Evolutionary conservation across 164 flowering plant genomes (phyloP).

Genomic region (Sedum album): DNA sequence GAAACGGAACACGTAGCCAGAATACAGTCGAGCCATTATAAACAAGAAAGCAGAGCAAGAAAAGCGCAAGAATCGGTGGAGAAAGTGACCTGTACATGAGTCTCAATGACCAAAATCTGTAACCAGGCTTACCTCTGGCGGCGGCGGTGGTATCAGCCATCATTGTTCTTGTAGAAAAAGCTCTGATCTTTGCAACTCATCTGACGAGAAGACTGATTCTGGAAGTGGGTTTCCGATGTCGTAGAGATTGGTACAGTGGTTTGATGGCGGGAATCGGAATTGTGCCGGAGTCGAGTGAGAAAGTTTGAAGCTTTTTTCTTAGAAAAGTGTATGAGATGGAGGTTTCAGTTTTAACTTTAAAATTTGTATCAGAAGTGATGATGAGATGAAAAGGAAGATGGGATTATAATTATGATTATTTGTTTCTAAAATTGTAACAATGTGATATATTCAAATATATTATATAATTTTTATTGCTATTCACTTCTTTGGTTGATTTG

Average conservation of each 20-base stretch:
- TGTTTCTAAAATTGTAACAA: too few species aligned
- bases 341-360: too few species aligned
- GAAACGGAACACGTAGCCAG: neutral
- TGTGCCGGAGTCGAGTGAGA: neutral
- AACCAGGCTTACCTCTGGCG: neutral
- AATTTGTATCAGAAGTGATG: too few species aligned
- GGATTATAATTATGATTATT: too few species aligned
- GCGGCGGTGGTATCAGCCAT: neutral
- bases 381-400: too few species aligned
- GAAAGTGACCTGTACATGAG: neutral
- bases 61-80: slow-evolving; percentile 1
- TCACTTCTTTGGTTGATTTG: too few species aligned
- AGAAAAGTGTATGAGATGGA: too few species aligned
- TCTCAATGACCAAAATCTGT: neutral
- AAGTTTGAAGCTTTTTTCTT: neutral
- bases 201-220: neutral
- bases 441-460: too few species aligned
- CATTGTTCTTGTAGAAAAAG: neutral
- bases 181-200: neutral
- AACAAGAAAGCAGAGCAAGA: neutral
- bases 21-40: too few species aligned
- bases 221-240: neutral
- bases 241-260: neutral
- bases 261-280: neutral
- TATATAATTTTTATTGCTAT: too few species aligned